Evolutionary conservation across 345 rosid species (phyloP).

Genomic region (Lepidium aucheri): DNA sequence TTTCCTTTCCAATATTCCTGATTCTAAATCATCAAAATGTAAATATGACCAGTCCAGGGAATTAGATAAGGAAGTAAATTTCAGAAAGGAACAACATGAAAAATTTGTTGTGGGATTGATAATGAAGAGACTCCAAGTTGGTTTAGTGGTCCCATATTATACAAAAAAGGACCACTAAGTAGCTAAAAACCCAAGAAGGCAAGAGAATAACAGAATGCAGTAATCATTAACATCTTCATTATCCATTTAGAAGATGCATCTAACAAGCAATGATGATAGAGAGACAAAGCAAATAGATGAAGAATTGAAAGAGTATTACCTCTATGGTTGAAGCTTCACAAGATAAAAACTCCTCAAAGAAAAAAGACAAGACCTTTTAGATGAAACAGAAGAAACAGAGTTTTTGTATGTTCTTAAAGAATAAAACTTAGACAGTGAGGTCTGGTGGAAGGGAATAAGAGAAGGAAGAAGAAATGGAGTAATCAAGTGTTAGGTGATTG

Average conservation of each 20-base stretch:
- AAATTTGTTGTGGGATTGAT: background rate
- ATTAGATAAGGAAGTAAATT: background rate
- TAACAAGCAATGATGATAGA: constrained; percentile 3
- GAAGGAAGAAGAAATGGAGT: constrained; percentile 53
- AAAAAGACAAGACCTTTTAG: background rate
- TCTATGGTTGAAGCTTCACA: constrained; percentile 5
- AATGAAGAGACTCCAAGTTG: constrained; percentile 17
- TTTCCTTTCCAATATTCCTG: constrained; percentile 24
- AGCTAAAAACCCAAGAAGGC: background rate
- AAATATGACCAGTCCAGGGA: background rate
- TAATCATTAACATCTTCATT: constrained; percentile 4
- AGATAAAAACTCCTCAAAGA: constrained; percentile 21
- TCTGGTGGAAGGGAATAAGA: constrained; percentile 24
- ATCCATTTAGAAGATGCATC: constrained; percentile 1
- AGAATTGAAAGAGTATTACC: constrained; percentile 25
- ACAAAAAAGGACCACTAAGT: constrained; percentile 8
- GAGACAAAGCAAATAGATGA: background rate
- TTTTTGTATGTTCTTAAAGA: background rate
- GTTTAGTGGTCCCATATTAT: constrained; percentile 7
- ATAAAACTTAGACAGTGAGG: constrained; percentile 8
- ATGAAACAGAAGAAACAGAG: background rate
- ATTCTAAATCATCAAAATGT: background rate
- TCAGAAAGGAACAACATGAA: background rate
- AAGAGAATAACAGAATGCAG: constrained; percentile 19
- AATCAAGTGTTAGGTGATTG: constrained; percentile 72